Conservation (phyloP, 208 protist genomes). For the Leishmania major region DNA sequence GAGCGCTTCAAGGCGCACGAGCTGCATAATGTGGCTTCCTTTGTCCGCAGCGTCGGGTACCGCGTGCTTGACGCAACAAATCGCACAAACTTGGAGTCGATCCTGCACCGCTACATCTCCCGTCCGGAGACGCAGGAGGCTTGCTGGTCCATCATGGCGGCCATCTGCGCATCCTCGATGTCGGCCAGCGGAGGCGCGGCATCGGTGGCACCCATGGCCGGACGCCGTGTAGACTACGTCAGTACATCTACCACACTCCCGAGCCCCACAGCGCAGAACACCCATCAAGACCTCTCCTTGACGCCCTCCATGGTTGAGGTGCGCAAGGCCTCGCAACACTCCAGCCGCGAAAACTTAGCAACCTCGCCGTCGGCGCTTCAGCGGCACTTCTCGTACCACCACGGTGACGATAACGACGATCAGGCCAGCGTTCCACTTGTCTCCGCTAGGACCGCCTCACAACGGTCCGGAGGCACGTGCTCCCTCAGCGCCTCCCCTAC, state of each 20-base stretch:
- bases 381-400: not conserved
- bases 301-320: not conserved
- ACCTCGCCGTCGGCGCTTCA: not conserved
- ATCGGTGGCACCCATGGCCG: not conserved
- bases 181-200: not conserved
- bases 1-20: slow-evolving; percentile 81
- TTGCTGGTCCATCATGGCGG: slow-evolving; percentile 87
- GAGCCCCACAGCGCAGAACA: slow-evolving; percentile 1
- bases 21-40: slow-evolving; percentile 82
- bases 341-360: slow-evolving; percentile 8
- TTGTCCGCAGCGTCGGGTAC: slow-evolving; percentile 84
- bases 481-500: slow-evolving; percentile 12
- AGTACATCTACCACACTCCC: slow-evolving; percentile 1
- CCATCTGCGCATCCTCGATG: slow-evolving; percentile 60
- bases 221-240: not conserved
- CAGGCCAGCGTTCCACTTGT: not conserved
- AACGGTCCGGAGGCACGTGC: slow-evolving; percentile 5
- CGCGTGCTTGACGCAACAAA: slow-evolving; percentile 81
- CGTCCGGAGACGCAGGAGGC: slow-evolving; percentile 83
- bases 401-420: not conserved
- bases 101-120: slow-evolving; percentile 88
- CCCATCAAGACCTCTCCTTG: not conserved
- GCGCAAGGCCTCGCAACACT: not conserved
- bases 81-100: slow-evolving; percentile 85
- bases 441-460: slow-evolving; percentile 2